phyloP scores from a whole-genome alignment of 2,329 filamentous ascomycete genomes.

The Trichophaea hybrida region DNA sequence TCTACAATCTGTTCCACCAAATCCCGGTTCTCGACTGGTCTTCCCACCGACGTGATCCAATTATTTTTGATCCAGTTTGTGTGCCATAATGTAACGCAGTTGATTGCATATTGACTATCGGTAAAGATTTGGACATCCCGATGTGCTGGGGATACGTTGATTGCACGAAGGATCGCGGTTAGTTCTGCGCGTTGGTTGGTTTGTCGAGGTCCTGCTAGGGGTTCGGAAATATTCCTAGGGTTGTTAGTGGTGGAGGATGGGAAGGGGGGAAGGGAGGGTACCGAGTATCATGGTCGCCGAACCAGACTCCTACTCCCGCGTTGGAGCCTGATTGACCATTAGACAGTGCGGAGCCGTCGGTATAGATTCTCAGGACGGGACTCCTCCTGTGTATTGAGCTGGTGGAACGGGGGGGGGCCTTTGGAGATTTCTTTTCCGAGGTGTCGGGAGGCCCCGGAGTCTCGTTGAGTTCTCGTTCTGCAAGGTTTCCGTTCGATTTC shows the following conservation, averaged over 20 bases:
- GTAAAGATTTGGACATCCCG: constrained; percentile 62
- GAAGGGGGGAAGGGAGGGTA: constrained; percentile 27
- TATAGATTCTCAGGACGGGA: constrained; percentile 39
- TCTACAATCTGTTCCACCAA: constrained; percentile 58
- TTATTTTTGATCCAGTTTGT: constrained; percentile 57
- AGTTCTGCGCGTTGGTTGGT: constrained; percentile 97
- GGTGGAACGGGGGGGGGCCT: neutral
- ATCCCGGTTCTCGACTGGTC: constrained; percentile 73
- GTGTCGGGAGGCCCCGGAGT: neutral
- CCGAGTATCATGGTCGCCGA: constrained; percentile 44
- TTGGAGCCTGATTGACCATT: constrained; percentile 44
- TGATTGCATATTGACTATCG: constrained; percentile 85
- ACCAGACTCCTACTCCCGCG: constrained; percentile 51
- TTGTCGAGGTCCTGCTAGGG: constrained; percentile 56
- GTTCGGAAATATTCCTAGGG: constrained; percentile 54
- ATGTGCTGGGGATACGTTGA: constrained; percentile 56
- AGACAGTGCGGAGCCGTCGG: constrained; percentile 46
- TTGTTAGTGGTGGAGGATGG: constrained; percentile 6
- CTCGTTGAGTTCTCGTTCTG: neutral
- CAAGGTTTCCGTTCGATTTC: constrained; percentile 23
- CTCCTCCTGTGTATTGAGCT: neutral
- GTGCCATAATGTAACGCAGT: constrained; percentile 78
- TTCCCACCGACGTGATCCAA: constrained; percentile 61
- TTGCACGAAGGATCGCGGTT: constrained; percentile 68
- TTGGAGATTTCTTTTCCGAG: neutral